Evolutionary conservation across 192 early-diverging fungal genomes (phyloP).

Genomic region (Entophlyctis luteolus): DNA sequence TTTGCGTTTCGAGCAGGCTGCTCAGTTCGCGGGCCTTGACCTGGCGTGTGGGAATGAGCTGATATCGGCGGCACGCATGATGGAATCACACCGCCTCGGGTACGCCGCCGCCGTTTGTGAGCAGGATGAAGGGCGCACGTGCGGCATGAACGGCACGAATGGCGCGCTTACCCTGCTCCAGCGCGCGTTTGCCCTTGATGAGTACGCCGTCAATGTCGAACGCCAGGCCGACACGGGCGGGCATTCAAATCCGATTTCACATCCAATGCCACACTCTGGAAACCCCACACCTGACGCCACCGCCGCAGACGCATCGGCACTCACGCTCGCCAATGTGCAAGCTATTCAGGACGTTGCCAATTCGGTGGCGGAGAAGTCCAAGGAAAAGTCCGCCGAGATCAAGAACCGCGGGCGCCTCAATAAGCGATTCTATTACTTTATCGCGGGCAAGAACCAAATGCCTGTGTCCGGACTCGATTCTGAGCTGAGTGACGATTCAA

Average conservation of each 20-base stretch:
- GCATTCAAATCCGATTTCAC: background rate
- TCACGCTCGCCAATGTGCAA: background rate
- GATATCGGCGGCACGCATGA: background rate
- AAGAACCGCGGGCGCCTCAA: constrained; percentile 14
- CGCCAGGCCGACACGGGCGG: constrained; percentile 29
- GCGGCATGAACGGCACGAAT: constrained; percentile 60
- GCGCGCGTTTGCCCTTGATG: constrained; percentile 66
- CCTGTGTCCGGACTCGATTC: background rate
- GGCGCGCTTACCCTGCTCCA: constrained; percentile 66
- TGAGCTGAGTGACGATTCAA: background rate
- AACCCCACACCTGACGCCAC: background rate
- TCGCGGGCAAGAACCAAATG: background rate
- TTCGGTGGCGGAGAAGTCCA: background rate
- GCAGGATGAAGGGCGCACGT: constrained; percentile 29
- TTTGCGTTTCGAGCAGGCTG: constrained; percentile 15
- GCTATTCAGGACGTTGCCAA: no score
- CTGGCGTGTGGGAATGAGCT: background rate
- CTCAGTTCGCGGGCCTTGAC: constrained; percentile 67
- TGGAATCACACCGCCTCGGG: background rate
- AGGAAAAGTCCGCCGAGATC: background rate
- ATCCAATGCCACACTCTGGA: background rate
- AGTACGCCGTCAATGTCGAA: constrained; percentile 78
- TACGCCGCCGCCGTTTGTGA: constrained; percentile 74
- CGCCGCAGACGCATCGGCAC: background rate
- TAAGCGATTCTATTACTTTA: background rate